Evolutionary conservation across 768 basidiomycete species (phyloP).

Genomic region (Hypholoma fasciculare): DNA sequence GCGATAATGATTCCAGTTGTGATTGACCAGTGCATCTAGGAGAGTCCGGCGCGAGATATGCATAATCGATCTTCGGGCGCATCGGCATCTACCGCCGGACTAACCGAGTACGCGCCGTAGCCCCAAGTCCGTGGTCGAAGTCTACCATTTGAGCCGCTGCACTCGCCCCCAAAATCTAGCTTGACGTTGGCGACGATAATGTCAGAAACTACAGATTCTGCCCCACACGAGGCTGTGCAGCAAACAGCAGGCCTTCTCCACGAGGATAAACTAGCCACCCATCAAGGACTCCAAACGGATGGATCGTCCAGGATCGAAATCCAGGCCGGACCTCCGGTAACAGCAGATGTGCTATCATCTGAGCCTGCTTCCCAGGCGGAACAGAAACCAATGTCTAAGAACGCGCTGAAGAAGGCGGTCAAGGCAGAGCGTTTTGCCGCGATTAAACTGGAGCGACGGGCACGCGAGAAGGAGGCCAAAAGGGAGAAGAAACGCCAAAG

Average conservation of each 20-base stretch:
- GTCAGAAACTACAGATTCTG: neutral
- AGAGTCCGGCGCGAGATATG: slow-evolving; percentile 22
- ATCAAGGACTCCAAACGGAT: neutral
- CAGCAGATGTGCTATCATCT: neutral
- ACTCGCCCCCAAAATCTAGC: neutral
- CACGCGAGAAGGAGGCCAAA: slow-evolving; percentile 73
- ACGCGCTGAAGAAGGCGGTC: slow-evolving; percentile 74
- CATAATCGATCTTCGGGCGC: slow-evolving; percentile 39
- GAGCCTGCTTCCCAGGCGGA: neutral
- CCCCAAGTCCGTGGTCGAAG: neutral
- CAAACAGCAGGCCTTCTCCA: neutral
- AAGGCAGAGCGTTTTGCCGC: slow-evolving; percentile 67
- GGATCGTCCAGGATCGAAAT: neutral
- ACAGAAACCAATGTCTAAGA: slow-evolving; percentile 62
- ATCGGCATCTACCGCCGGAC: slow-evolving; percentile 45
- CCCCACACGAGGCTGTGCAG: neutral
- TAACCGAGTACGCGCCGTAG: slow-evolving; percentile 2
- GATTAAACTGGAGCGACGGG: slow-evolving; percentile 71
- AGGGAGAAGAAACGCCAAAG: slow-evolving; percentile 69
- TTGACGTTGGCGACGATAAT: neutral
- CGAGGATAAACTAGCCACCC: neutral
- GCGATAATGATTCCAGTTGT: slow-evolving; percentile 22
- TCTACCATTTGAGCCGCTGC: neutral
- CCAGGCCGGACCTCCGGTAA: neutral
- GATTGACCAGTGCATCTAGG: slow-evolving; percentile 24